A percentile compares a stretch with the other conserved stretches of the same genome.
Conservation (phyloP, 2,329 filamentous ascomycete genomes). For the Colletotrichum camelliae region DNA sequence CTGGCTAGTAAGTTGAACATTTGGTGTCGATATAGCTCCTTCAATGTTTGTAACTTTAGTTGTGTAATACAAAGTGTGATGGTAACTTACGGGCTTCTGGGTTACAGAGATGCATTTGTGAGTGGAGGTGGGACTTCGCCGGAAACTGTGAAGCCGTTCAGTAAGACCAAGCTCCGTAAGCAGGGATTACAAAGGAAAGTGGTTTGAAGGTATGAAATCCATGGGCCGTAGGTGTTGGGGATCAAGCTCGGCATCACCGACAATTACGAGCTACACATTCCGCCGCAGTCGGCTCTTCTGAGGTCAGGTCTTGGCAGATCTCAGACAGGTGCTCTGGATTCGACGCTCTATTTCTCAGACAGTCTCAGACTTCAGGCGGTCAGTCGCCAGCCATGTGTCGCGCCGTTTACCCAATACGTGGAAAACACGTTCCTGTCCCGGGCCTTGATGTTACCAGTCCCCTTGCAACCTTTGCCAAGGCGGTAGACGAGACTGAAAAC, state of each 20-base stretch:
- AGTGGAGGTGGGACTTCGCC: fast-evolving
- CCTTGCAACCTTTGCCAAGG: neutral
- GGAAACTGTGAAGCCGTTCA: fast-evolving
- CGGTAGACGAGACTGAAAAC: neutral
- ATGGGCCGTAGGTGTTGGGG: neutral
- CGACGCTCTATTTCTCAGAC: neutral
- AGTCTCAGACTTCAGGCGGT: neutral
- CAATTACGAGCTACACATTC: fast-evolving
- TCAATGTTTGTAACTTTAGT: no score
- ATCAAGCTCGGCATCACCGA: neutral
- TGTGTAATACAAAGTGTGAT: neutral
- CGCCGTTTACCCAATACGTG: neutral
- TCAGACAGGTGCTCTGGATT: neutral
- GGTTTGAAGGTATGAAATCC: neutral
- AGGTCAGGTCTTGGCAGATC: neutral
- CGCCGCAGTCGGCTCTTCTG: fast-evolving
- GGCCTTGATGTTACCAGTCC: neutral
- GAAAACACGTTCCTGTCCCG: neutral
- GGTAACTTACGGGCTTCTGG: fast-evolving
- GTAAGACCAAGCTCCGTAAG: neutral
- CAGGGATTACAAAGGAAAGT: fast-evolving
- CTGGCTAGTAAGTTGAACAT: neutral
- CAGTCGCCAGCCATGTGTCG: neutral
- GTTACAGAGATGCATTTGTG: neutral
- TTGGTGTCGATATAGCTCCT: neutral